Base-by-base conservation (phyloP, 2,329 filamentous ascomycete species). In the Sphaerulina populicola region DNA sequence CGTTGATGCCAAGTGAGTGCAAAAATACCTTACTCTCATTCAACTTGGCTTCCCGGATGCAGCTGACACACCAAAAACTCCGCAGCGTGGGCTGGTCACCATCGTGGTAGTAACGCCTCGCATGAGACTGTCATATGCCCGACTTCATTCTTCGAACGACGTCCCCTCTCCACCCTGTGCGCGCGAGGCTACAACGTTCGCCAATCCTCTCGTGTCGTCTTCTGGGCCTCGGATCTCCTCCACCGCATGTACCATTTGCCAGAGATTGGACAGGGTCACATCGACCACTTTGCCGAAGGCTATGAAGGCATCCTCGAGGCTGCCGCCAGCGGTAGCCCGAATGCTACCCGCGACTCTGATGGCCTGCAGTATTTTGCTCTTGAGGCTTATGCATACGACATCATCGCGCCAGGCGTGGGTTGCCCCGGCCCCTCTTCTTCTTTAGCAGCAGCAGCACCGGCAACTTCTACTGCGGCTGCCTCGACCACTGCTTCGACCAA, bases 51-150 rank as follows among this genome's bases (percentile, higher is more conserved):
- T 15, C 40, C 18, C 11, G 27, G 6, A 11, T 18, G 14, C 44
- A 12, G 9, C 7, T 31, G 12, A 7, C n/a, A 14, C 27, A n/a
- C 14, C n/a, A 41, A 21, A 42, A 41, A 29, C 11, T 23, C 11
- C 38, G 15, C 33, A 84, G 81, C 71, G 46, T 86, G 77, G 76
- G 83, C 73, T 41, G 83, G 83, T 31, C 82, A 86, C 71, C 84
- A 78, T 78, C 78, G 83, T 49, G 82, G 82, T 39, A 62, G 66
- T 23, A 86, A 86, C 54, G 82, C 76, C 2, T 80, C 81, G 2
- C 68, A 73, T 0, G 82, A 86, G 66, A 86, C 82, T 2, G 83
- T 86, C 57, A 85, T 86, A 66, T 86, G 83, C 67, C 74, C 76
- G 4, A 71, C 78, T 1, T 84, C 81, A 1, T 86, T 80, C 66